phyloP scores from a whole-genome alignment of 2,329 filamentous ascomycete species.

The Apiospora rasikravindrae region DNA sequence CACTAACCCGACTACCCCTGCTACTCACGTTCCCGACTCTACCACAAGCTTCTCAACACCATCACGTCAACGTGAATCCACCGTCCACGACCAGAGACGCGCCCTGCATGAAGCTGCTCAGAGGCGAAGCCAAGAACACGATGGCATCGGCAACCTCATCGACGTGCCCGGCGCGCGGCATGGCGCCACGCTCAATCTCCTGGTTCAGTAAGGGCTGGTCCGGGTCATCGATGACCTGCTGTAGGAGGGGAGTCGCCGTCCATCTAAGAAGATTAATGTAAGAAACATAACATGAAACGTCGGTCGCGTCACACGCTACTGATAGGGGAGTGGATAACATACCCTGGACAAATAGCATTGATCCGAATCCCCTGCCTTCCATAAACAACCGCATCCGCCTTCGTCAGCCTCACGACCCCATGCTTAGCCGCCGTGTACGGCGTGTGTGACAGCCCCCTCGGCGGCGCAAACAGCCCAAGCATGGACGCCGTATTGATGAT shows the following conservation, averaged over 20 bases:
- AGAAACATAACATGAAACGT: too few relatives aligned
- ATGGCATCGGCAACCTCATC: conserved; percentile 62
- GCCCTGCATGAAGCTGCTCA: conserved; percentile 60
- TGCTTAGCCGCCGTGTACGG: conserved; percentile 19
- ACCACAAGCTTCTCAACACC: neutral
- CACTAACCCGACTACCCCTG: too few relatives aligned
- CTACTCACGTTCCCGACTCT: neutral
- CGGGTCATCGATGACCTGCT: too few relatives aligned
- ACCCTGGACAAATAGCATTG: neutral
- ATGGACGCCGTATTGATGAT: conserved; percentile 62
- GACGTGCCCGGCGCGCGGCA: conserved; percentile 51
- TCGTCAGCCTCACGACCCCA: conserved; percentile 9
- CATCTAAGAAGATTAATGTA: too few relatives aligned
- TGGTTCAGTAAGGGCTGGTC: conserved; percentile 46
- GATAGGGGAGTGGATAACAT: neutral
- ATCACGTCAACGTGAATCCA: conserved; percentile 38
- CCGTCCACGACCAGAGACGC: conserved; percentile 54
- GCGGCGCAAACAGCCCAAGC: conserved; percentile 51
- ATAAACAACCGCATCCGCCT: neutral
- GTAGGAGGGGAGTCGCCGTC: neutral
- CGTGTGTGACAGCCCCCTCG: neutral
- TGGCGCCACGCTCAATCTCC: conserved; percentile 51
- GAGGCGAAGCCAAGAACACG: conserved; percentile 54
- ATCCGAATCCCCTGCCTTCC: conserved; percentile 4
- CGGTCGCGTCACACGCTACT: too few relatives aligned